Percentiles rank a stretch among this genome's conserved stretches.
phyloP scores from a whole-genome alignment of 108 stramenopile genomes.

The Nitzschia sp. region DNA sequence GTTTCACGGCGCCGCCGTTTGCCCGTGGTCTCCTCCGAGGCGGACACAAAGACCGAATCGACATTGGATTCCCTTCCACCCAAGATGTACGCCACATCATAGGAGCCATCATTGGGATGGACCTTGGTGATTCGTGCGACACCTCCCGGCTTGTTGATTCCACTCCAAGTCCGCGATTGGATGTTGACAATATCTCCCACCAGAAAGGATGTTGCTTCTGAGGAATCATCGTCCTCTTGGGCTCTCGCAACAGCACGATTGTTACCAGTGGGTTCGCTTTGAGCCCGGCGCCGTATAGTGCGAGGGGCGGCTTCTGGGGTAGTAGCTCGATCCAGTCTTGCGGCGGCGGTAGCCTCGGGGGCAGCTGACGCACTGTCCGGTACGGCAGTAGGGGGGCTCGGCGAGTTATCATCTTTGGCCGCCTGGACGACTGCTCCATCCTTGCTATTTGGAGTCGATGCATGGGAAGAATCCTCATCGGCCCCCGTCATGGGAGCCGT shows the following conservation, averaged over 20 bases:
- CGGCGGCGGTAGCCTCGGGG: neutral
- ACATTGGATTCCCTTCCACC: conserved; percentile 77
- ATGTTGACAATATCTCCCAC: conserved; percentile 75
- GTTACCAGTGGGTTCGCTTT: conserved; percentile 6
- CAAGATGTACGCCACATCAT: conserved; percentile 74
- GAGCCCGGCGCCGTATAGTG: neutral
- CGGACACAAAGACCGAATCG: conserved; percentile 59
- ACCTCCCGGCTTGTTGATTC: conserved; percentile 87
- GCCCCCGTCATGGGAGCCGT: neutral
- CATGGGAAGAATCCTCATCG: neutral
- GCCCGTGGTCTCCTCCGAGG: conserved; percentile 1
- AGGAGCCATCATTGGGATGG: conserved; percentile 44
- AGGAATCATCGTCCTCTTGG: neutral
- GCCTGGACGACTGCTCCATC: neutral
- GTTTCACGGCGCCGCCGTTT: conserved; percentile 17
- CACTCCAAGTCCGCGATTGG: conserved; percentile 80
- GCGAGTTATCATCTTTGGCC: neutral
- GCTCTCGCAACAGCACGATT: neutral
- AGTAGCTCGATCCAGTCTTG: no score
- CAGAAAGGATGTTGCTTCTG: conserved; percentile 24
- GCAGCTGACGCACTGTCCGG: neutral
- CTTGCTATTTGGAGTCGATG: neutral
- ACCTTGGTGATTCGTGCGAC: conserved; percentile 67
- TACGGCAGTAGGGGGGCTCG: neutral
- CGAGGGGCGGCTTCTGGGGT: neutral